phyloP scores from a whole-genome alignment of 805 yeast species.

The Metschnikowia proteae region DNA sequence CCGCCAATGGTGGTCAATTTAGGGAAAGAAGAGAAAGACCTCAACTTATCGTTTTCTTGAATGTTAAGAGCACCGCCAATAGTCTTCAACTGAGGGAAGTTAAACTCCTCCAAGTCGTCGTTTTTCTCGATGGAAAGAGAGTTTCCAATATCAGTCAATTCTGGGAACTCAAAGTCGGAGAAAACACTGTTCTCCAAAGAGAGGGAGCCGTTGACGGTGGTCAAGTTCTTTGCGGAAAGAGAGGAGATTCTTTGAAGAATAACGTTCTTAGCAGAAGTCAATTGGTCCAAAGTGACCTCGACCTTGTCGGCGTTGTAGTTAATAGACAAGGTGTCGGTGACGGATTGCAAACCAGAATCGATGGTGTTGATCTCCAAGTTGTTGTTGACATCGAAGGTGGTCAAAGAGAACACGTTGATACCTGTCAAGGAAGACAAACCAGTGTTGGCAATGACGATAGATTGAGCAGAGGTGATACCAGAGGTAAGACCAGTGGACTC shows the following conservation, averaged over 20 bases:
- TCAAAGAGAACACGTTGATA: constrained; percentile 46
- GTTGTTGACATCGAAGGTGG: constrained; percentile 80
- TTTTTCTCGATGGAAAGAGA: constrained; percentile 74
- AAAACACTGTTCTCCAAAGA: constrained; percentile 75
- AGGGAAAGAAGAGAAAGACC: constrained; percentile 67
- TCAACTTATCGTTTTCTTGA: constrained; percentile 76
- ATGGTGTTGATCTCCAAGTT: constrained; percentile 72
- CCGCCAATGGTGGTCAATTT: constrained; percentile 75
- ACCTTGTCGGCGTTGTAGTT: constrained; percentile 82
- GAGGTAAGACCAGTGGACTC: constrained; percentile 58
- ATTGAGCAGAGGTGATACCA: constrained; percentile 71
- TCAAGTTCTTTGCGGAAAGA: constrained; percentile 64
- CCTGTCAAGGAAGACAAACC: constrained; percentile 66
- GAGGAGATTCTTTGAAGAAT: constrained; percentile 78
- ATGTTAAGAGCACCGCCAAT: constrained; percentile 93
- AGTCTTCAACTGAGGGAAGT: constrained; percentile 63
- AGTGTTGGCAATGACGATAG: constrained; percentile 71
- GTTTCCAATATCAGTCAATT: constrained; percentile 67
- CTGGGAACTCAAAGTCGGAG: constrained; percentile 49
- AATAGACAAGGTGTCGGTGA: constrained; percentile 70
- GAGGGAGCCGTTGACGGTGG: constrained; percentile 73
- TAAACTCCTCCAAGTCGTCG: constrained; percentile 62
- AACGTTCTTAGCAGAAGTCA: constrained; percentile 84
- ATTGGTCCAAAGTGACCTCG: constrained; percentile 61
- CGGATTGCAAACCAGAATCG: constrained; percentile 68